Evolutionary conservation across 495 filamentous ascomycete species (phyloP).

Genomic region (Podospora bellae-mahoneyi): DNA sequence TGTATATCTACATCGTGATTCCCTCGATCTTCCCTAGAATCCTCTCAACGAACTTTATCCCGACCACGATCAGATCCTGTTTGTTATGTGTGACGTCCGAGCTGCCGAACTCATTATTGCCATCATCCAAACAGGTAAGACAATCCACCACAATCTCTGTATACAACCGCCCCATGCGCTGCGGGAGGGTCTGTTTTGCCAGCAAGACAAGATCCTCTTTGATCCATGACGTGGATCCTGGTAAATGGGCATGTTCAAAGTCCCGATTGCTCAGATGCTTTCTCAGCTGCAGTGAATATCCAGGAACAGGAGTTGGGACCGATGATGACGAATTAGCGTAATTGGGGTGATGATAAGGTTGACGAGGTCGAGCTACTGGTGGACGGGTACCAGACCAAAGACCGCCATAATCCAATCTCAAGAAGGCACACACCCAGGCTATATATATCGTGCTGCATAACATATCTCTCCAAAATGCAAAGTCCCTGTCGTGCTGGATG

Average conservation of each 20-base stretch:
- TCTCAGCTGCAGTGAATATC: not conserved
- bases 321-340: not conserved
- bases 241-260: not conserved
- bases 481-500: slow-evolving; percentile 53
- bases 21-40: slow-evolving; percentile 5
- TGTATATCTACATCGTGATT: not conserved
- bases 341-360: not conserved
- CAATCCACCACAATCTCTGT: slow-evolving; percentile 49
- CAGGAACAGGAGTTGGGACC: not conserved
- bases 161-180: slow-evolving; percentile 50
- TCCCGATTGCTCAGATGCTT: slow-evolving; percentile 16
- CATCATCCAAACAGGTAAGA: slow-evolving; percentile 53
- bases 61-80: slow-evolving; percentile 47
- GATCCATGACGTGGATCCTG: not conserved
- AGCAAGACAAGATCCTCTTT: slow-evolving; percentile 41
- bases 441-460: slow-evolving; percentile 65
- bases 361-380: not conserved
- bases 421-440: slow-evolving; percentile 42
- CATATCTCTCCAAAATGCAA: slow-evolving; percentile 39
- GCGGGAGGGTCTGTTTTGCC: slow-evolving; percentile 41
- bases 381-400: slow-evolving; percentile 39
- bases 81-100: slow-evolving; percentile 51
- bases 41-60: slow-evolving; percentile 50
- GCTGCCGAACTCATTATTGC: slow-evolving; percentile 47
- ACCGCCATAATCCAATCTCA: slow-evolving; percentile 59